Evolutionary conservation across 345 rosid species (phyloP).

Genomic region (Raphanus sativus): DNA sequence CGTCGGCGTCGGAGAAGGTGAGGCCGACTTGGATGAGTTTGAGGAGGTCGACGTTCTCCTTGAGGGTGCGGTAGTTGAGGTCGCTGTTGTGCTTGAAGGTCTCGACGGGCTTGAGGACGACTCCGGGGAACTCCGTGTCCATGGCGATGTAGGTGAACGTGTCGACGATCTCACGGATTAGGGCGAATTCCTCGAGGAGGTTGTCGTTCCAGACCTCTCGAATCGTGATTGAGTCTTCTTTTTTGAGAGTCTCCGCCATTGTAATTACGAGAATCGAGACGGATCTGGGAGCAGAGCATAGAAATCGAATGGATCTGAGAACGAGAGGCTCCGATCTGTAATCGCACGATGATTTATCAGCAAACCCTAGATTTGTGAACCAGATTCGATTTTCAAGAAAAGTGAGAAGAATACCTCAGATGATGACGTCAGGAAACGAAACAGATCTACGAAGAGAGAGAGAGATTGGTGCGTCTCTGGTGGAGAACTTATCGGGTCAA

Average conservation of each 20-base stretch:
- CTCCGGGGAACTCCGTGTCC: constrained; percentile 97
- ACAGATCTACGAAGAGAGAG: constrained; percentile 28
- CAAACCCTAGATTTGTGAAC: not conserved
- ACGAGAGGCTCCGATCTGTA: constrained; percentile 26
- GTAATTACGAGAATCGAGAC: constrained; percentile 30
- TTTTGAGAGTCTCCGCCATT: constrained; percentile 62
- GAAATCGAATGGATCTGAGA: constrained; percentile 24
- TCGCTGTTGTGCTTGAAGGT: constrained; percentile 79
- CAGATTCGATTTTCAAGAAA: not conserved
- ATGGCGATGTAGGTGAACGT: constrained; percentile 60
- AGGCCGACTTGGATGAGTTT: constrained; percentile 82
- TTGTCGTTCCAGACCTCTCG: constrained; percentile 93
- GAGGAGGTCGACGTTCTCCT: constrained; percentile 80
- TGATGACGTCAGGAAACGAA: constrained; percentile 1
- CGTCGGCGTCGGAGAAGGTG: constrained; percentile 74
- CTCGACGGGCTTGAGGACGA: constrained; percentile 75
- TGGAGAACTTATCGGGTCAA: constrained; percentile 20
- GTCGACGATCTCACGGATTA: constrained; percentile 83
- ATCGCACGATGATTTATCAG: not conserved
- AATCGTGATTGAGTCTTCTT: constrained; percentile 64
- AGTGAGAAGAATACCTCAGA: constrained; percentile 21
- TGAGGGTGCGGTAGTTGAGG: constrained; percentile 72
- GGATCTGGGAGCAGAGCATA: constrained; percentile 53
- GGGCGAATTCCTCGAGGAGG: constrained; percentile 65
- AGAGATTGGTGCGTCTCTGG: not conserved